Evolutionary conservation across 2,329 filamentous ascomycete species (phyloP).

Genomic region (Zymoseptoria pseudotritici): DNA sequence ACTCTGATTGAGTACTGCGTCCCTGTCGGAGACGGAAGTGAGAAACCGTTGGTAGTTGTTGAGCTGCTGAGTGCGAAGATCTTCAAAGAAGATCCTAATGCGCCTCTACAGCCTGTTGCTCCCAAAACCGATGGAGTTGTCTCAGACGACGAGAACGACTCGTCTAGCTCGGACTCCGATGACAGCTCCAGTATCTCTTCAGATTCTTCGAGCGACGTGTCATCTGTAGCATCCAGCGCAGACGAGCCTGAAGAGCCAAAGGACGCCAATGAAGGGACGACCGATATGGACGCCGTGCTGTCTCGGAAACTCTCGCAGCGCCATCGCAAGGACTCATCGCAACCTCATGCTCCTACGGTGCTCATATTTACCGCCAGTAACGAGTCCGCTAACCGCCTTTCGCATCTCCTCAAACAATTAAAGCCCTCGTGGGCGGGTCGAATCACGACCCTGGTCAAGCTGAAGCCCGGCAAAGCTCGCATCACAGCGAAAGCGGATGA

Average conservation of each 20-base stretch:
- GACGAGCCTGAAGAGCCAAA: neutral
- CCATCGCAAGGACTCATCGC: neutral
- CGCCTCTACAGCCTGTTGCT: neutral
- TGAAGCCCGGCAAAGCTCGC: slow-evolving; percentile 27
- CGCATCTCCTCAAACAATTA: slow-evolving; percentile 56
- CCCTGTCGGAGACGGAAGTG: slow-evolving; percentile 44
- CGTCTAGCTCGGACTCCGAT: neutral
- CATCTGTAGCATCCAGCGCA: neutral
- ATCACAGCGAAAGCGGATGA: slow-evolving; percentile 63
- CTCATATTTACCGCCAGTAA: slow-evolving; percentile 89
- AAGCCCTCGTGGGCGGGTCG: slow-evolving; percentile 22
- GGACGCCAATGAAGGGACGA: neutral
- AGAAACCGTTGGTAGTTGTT: slow-evolving; percentile 73
- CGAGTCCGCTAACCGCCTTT: slow-evolving; percentile 78
- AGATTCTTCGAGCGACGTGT: neutral
- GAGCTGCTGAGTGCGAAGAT: slow-evolving; percentile 59
- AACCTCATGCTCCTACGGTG: slow-evolving; percentile 35
- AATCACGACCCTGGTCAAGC: slow-evolving; percentile 36
- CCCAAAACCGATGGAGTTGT: slow-evolving; percentile 2
- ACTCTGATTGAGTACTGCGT: slow-evolving; percentile 42
- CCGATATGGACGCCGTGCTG: neutral
- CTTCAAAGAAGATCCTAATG: slow-evolving; percentile 4
- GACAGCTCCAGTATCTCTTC: neutral
- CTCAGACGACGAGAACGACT: slow-evolving; percentile 10
- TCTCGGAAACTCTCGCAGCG: neutral